Evolutionary conservation across 2,329 filamentous ascomycete species (phyloP).

Genomic region (Eutypella sp.): DNA sequence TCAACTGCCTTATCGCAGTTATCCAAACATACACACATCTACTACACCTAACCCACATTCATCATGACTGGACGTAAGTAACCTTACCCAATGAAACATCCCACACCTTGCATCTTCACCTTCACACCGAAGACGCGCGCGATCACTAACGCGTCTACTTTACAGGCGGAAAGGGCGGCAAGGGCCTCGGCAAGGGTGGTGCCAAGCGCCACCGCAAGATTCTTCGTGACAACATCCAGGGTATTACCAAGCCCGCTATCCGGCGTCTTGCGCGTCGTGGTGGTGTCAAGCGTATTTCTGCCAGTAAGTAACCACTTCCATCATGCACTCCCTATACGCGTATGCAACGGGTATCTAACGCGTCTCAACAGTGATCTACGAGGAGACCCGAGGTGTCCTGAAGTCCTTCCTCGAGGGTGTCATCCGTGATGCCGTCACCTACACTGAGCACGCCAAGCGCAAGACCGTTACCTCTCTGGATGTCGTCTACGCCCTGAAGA

Average conservation of each 20-base stretch:
- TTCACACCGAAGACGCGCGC: slow-evolving; percentile 1
- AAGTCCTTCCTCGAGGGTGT: slow-evolving; percentile 82
- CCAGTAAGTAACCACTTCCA: slow-evolving; percentile 55
- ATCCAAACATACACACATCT: slow-evolving; percentile 5
- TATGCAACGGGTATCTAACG: slow-evolving; percentile 12
- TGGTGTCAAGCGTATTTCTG: slow-evolving; percentile 99
- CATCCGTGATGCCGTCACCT: slow-evolving; percentile 74
- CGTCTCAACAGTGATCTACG: slow-evolving; percentile 18
- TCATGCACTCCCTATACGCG: slow-evolving; percentile 4
- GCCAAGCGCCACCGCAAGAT: slow-evolving; percentile 99
- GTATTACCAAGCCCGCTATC: slow-evolving; percentile 98
- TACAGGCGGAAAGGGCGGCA: slow-evolving; percentile 15
- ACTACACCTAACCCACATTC: slow-evolving; percentile 13
- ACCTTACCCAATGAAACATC: too few species aligned
- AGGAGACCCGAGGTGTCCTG: slow-evolving; percentile 70
- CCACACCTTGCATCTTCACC: slow-evolving; percentile 7
- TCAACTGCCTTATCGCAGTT: slow-evolving; percentile 5
- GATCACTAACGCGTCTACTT: slow-evolving; percentile 6
- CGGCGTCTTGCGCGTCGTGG: slow-evolving; percentile 97
- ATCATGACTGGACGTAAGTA: slow-evolving; percentile 32
- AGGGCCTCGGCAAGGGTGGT: slow-evolving; percentile 15
- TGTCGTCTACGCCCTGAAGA: slow-evolving; percentile 59
- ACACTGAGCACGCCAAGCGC: slow-evolving; percentile 79
- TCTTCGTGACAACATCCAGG: slow-evolving; percentile 98
- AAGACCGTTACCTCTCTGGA: slow-evolving; percentile 65